A percentile compares a stretch with the other conserved stretches of the same genome.
phyloP scores from a whole-genome alignment of 2,329 filamentous ascomycete species.

The Plectosphaerella plurivora region DNA sequence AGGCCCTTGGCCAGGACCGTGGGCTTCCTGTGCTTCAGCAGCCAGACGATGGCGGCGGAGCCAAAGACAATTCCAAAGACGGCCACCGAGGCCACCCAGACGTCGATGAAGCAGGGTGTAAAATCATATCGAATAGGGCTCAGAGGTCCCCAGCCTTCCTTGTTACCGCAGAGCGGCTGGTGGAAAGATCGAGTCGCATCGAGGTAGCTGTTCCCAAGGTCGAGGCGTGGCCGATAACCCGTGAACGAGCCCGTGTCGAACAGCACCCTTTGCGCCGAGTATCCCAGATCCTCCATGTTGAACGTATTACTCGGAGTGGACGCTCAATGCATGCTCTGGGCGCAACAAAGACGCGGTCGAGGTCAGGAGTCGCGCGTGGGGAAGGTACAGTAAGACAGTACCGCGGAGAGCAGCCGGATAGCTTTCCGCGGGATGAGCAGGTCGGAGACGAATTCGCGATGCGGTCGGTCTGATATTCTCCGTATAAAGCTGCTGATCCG shows the following conservation, averaged over 20 bases:
- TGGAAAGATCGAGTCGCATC: constrained; percentile 39
- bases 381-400: background rate
- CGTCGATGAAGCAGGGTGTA: constrained; percentile 94
- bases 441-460: too few relatives aligned
- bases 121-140: constrained; percentile 88
- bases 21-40: constrained; percentile 65
- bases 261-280: constrained; percentile 38
- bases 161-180: constrained; percentile 81
- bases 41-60: constrained; percentile 71
- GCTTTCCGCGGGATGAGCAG: background rate
- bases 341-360: background rate
- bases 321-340: background rate
- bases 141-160: constrained; percentile 92
- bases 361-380: background rate
- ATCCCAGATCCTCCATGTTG: constrained; percentile 10
- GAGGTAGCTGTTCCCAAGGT: constrained; percentile 58
- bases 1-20: constrained; percentile 72
- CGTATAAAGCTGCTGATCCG: too few relatives aligned
- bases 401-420: background rate
- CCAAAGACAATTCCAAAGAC: constrained; percentile 76
- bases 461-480: too few relatives aligned
- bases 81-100: constrained; percentile 77
- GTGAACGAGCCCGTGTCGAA: constrained; percentile 57
- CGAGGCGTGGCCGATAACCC: constrained; percentile 45
- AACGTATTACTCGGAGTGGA: background rate